Evolutionary conservation across 2,329 filamentous ascomycete species (phyloP).

Genomic region (Penicillium verrucosum): DNA sequence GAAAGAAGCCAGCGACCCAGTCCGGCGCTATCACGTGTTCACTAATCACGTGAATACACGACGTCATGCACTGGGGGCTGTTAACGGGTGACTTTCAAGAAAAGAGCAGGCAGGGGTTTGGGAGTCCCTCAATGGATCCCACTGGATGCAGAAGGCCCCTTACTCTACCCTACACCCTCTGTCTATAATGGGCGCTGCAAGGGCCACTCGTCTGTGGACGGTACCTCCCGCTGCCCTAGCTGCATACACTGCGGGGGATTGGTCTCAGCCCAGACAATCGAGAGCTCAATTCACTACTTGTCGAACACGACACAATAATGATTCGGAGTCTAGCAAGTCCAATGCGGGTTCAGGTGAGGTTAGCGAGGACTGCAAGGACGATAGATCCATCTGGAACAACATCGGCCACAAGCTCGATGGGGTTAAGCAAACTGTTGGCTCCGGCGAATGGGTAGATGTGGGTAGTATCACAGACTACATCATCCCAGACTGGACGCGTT

Average conservation of each 20-base stretch:
- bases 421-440: slow-evolving; percentile 40
- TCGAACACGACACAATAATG: slow-evolving; percentile 9
- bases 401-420: slow-evolving; percentile 51
- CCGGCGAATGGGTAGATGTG: slow-evolving; percentile 44
- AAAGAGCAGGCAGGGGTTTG: slow-evolving; percentile 14
- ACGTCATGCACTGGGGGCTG: slow-evolving; percentile 24
- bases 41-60: neutral
- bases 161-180: slow-evolving; percentile 16
- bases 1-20: neutral
- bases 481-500: slow-evolving; percentile 76
- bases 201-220: slow-evolving; percentile 35
- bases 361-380: slow-evolving; percentile 19
- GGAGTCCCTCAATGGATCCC: slow-evolving; percentile 14
- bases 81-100: slow-evolving; percentile 2
- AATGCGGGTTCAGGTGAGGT: slow-evolving; percentile 1
- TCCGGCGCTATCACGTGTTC: neutral
- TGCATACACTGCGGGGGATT: slow-evolving; percentile 28
- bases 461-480: slow-evolving; percentile 66
- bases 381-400: slow-evolving; percentile 44
- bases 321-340: slow-evolving; percentile 10
- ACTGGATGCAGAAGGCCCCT: slow-evolving; percentile 23
- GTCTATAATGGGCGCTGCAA: slow-evolving; percentile 35
- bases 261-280: slow-evolving; percentile 24
- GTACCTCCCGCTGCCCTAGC: slow-evolving; percentile 35
- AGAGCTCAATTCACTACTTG: slow-evolving; percentile 26